Base-by-base conservation (phyloP, 2,329 filamentous ascomycete genomes). In the Berkeleyomyces basicola region DNA sequence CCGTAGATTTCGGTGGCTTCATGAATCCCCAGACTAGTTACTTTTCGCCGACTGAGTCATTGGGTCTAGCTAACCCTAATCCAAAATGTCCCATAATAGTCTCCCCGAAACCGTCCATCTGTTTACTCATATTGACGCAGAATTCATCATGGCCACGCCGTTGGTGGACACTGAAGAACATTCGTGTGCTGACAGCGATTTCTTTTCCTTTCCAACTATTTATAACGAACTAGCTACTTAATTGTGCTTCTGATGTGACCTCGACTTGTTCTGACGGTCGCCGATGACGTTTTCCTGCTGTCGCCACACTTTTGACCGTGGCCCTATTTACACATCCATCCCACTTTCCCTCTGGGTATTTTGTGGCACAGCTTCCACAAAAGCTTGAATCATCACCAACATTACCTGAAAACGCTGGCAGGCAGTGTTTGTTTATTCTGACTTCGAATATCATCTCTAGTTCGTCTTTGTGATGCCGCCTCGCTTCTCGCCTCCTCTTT, bases 11-110 rank as follows among this genome's bases (percentile, higher is more conserved):
- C 36, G 3, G 1, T 46, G 10, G 42, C 58, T 14, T 60, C 31
- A 60, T 60, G 3, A 23, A 23, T 60, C 10, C 43, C 7, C 23
- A 23, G 23, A 23, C 23, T 23, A 39, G 46, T 55, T 10, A 4
- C 9, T n/a, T 11, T n/a, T 51, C 33, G n/a, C 40, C 9, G 9
- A 46, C 62, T 64, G 63, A 64, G 53, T 64, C 63, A 64, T 57
- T 53, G 60, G 63, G 55, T 60, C 46, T 14, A 39, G 4, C 6
- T 44, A 61, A 64, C 63, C 55, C 63, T 64, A 62, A 51, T 46
- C 63, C 62, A 62, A 51, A 37, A 5, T 7, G 39, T n/a, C 10
- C 57, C 14, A 23, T 37, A 10, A 36, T 4, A 23, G 10, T 42
- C 57, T 44, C 40, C 23, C 42, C 57, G 57, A 37, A 36, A 59